Conservation (phyloP, 345 rosid species). For the Rhizophora apiculata region DNA sequence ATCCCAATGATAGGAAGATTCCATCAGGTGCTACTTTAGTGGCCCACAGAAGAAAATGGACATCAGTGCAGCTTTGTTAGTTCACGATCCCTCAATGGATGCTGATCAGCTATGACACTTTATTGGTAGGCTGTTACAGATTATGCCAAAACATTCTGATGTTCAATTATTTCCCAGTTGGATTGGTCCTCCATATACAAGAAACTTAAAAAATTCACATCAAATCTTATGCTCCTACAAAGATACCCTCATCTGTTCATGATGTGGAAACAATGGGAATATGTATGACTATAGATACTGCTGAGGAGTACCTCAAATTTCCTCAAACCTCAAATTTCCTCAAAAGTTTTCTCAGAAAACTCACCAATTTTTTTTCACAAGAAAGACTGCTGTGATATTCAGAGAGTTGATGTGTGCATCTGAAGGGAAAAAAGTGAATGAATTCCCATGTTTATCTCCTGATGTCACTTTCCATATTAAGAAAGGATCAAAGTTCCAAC, state of each 20-base stretch:
- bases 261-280: conserved; percentile 50
- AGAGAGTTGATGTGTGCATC: conserved; percentile 37
- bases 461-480: conserved; percentile 30
- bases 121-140: conserved; percentile 19
- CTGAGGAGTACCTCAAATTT: conserved; percentile 28
- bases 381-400: conserved; percentile 34
- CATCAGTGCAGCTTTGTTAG: conserved; percentile 17
- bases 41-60: conserved; percentile 41
- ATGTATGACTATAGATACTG: conserved; percentile 42
- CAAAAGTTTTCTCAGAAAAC: conserved; percentile 34
- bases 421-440: conserved; percentile 43
- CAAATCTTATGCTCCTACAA: conserved; percentile 27
- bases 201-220: conserved; percentile 16
- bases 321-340: conserved; percentile 29
- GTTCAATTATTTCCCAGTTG: conserved; percentile 22
- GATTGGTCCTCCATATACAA: conserved; percentile 11
- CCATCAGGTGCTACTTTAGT: conserved; percentile 28
- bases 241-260: conserved; percentile 20
- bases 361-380: conserved; percentile 35
- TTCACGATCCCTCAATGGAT: conserved; percentile 28
- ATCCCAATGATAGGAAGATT: conserved; percentile 18
- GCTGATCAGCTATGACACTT: conserved; percentile 16
- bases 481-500: conserved; percentile 51
- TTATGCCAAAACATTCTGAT: conserved; percentile 17
- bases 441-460: conserved; percentile 46